Base-by-base conservation (phyloP, 2,329 filamentous ascomycete genomes). In the Emergomyces pasteurianus region DNA sequence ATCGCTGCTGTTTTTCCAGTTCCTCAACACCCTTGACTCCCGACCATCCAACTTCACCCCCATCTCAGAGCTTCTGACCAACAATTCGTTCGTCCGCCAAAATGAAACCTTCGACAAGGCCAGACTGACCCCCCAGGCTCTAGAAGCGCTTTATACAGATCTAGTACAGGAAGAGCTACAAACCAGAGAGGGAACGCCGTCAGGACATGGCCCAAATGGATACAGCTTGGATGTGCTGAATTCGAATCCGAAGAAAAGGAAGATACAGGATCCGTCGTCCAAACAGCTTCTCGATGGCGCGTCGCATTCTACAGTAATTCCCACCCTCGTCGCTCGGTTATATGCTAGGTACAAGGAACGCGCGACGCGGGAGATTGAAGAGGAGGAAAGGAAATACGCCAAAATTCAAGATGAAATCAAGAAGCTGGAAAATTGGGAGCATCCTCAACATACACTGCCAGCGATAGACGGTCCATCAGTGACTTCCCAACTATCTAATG, bases 1-100 rank as follows among this genome's bases (percentile, higher is more conserved):
- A 81, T 88, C 87, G 71, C 82, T 95, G 64, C 83, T 94, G 66
- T 82, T 95, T 70, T 92, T 94, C 77, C 89, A 92, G 76, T 87
- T 86, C 63, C 81, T 95, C 65, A 81, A 85, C 66, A 79, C 80
- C 67, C 81, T 88, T 74, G 88, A 88, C 70, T 78, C 85, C 65
- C 82, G 85, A 66, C 78, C 84, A 58, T 73, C 80, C 63, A 84
- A 83, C 71, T 94, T 95, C 76, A 77, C 78, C 69, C 81, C 80
- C 67, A 89, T 94, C 64, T 91, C 90, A 62, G 82, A 88, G 65
- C 77, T 86, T 62, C 83, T 97, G 64, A 86, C 83, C 74, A 85
- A 81, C 69, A 91, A 95, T 72, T 79, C 83, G 21, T 80, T 90
- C 64, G 80, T 97, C 71, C 86, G 83, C 67, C 81, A 86, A 68